These are phyloP conservation scores for Cadophora gregata DNA, from an alignment of 2,329 filamentous ascomycete genomes.

Conservation along the genomic window DNA sequence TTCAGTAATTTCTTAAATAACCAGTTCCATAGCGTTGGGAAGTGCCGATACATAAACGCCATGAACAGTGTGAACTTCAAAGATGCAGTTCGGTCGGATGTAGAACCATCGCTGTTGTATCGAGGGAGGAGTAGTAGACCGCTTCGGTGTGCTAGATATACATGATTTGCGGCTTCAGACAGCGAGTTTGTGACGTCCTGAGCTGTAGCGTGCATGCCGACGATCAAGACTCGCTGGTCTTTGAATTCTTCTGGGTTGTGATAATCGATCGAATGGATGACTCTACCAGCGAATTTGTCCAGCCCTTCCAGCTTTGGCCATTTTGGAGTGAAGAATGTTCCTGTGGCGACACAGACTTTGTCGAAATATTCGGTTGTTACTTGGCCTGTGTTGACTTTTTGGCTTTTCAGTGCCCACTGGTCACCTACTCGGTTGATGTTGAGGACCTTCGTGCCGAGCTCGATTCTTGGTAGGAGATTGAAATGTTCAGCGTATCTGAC, in stretches of 20 bases:
- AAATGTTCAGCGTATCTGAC: constrained; percentile 7
- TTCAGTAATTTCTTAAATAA: not conserved
- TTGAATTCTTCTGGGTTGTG: constrained; percentile 5
- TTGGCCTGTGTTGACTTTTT: not conserved
- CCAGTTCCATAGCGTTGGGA: not conserved
- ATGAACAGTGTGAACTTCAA: not conserved
- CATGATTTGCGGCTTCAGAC: constrained; percentile 5
- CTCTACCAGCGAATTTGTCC: not conserved
- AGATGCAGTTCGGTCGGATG: not conserved
- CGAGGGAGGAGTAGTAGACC: not conserved
- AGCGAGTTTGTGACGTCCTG: constrained; percentile 13
- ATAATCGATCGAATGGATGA: constrained; percentile 14
- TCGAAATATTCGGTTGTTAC: constrained; percentile 2
- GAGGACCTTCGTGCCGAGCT: constrained; percentile 13
- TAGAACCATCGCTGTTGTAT: not conserved
- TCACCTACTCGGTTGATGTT: not conserved
- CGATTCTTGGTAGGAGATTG: not conserved
- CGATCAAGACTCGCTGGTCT: constrained; percentile 6
- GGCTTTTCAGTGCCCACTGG: not conserved
- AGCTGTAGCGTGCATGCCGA: constrained; percentile 15
- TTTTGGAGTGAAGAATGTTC: not conserved
- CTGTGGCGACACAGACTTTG: constrained; percentile 11
- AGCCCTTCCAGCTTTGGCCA: not conserved
- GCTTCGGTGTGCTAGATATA: constrained; percentile 3
- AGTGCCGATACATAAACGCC: constrained; percentile 6